Conservation (phyloP, 202 grass and related monocot species). For the Hordeum pubiflorum region DNA sequence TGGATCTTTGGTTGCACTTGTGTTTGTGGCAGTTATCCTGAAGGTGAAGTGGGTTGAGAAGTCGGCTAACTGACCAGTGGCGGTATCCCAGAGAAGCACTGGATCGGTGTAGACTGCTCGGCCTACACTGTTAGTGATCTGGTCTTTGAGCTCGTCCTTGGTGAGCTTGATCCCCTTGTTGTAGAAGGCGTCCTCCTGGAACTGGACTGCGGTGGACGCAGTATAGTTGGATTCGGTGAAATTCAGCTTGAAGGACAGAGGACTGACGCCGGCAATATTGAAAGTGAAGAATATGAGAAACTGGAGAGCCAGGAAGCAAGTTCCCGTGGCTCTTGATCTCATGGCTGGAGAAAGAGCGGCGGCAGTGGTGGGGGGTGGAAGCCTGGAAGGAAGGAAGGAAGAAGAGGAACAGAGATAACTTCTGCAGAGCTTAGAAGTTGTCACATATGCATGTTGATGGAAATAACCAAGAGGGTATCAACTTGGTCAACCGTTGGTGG, state of each 20-base stretch:
- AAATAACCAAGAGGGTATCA: constrained; percentile 16
- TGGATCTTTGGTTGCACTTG: not conserved
- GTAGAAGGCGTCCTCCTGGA: constrained; percentile 62
- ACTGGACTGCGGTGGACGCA: not conserved
- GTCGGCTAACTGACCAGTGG: constrained; percentile 42
- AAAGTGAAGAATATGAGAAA: constrained; percentile 24
- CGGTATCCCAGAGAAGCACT: constrained; percentile 55
- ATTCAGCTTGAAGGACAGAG: constrained; percentile 68
- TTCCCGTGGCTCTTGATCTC: constrained; percentile 27
- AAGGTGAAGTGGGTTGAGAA: constrained; percentile 76
- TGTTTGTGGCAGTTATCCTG: constrained; percentile 6
- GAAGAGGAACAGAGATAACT: constrained; percentile 4
- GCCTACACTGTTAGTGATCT: constrained; percentile 33
- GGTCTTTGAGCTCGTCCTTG: constrained; percentile 20
- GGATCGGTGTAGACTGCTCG: constrained; percentile 47
- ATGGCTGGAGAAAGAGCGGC: constrained; percentile 18
- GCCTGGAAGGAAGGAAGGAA: not conserved
- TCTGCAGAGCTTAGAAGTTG: constrained; percentile 11
- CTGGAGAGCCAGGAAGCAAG: constrained; percentile 23
- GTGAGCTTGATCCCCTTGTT: constrained; percentile 47
- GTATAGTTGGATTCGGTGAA: constrained; percentile 43
- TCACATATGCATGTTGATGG: constrained; percentile 18
- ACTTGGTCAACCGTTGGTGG: constrained; percentile 10
- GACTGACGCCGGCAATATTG: not conserved
- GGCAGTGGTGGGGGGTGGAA: not conserved